Evolutionary conservation across 768 basidiomycete genomes (phyloP).

Genomic region (Filobasidium wieringae): DNA sequence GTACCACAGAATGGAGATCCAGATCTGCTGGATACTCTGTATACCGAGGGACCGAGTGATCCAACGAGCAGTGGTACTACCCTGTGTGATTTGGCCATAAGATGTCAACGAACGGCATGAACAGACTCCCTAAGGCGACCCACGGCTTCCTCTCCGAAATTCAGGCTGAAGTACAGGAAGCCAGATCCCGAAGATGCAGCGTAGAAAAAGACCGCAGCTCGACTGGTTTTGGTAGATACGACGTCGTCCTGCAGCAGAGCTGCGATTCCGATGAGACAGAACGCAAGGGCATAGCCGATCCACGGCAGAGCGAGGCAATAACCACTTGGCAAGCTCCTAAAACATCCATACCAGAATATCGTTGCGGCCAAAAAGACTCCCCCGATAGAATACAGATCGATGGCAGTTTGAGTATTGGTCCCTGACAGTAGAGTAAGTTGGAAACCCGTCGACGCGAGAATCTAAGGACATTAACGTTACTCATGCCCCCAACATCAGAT

Average conservation of each 20-base stretch:
- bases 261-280: conserved; percentile 81
- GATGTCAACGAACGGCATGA: too few species aligned
- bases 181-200: conserved; percentile 84
- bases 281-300: conserved; percentile 65
- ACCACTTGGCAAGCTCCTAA: conserved; percentile 75
- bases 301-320: conserved; percentile 77
- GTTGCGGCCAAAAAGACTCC: conserved; percentile 76
- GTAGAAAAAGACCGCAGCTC: conserved; percentile 76
- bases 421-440: conserved; percentile 88
- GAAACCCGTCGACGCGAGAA: conserved; percentile 61
- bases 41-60: conserved; percentile 79
- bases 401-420: conserved; percentile 63
- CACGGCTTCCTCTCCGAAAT: conserved; percentile 97
- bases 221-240: conserved; percentile 53
- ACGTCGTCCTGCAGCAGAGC: conserved; percentile 55
- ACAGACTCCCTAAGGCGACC: too few species aligned
- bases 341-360: conserved; percentile 77
- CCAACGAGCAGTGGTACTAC: conserved; percentile 91
- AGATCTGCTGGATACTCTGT: conserved; percentile 88
- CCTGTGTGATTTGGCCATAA: too few species aligned
- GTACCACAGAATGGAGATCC: conserved; percentile 91
- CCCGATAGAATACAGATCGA: conserved; percentile 83
- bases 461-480: background rate
- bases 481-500: background rate
- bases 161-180: conserved; percentile 86